A percentile compares a stretch with the other conserved stretches of the same genome.
These are phyloP conservation scores for Sclerotiophoma versabilis DNA, from an alignment of 2,329 filamentous ascomycete species.

Conservation along the genomic window DNA sequence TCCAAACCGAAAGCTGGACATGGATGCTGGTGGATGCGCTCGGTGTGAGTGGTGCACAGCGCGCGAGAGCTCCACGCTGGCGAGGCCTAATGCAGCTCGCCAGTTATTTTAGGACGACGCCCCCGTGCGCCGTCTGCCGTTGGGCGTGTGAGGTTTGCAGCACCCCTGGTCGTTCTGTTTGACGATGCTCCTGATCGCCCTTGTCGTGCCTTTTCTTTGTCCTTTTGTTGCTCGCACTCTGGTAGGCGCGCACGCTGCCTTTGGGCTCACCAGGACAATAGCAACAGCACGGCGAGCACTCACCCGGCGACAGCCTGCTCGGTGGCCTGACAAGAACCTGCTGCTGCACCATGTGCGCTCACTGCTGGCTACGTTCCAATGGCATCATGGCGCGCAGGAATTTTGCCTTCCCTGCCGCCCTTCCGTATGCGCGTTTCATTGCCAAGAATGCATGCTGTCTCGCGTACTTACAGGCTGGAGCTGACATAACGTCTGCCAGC, in stretches of 20 bases:
- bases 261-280: slow-evolving; percentile 4
- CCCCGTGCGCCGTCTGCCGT: slow-evolving; percentile 29
- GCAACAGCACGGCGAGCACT: neutral
- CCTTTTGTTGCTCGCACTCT: slow-evolving; percentile 2
- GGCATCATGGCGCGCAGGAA: slow-evolving; percentile 15
- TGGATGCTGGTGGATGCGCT: slow-evolving; percentile 5
- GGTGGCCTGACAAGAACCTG: slow-evolving; percentile 1
- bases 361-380: slow-evolving; percentile 19
- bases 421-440: slow-evolving; percentile 17
- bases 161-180: slow-evolving; percentile 24
- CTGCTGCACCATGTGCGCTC: slow-evolving; percentile 7
- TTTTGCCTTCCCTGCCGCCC: slow-evolving; percentile 18
- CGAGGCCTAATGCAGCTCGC: slow-evolving; percentile 16
- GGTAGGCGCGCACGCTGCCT: slow-evolving; percentile 2
- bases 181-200: slow-evolving; percentile 21
- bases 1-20: slow-evolving; percentile 19
- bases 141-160: slow-evolving; percentile 27
- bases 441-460: slow-evolving; percentile 10
- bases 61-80: slow-evolving; percentile 11
- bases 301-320: neutral
- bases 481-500: slow-evolving; percentile 8
- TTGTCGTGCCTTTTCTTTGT: slow-evolving; percentile 10
- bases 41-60: slow-evolving; percentile 14
- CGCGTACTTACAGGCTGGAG: too few relatives aligned
- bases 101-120: slow-evolving; percentile 32